These are phyloP conservation scores for Dendrothele bispora DNA, from an alignment of 768 basidiomycete genomes.

Conservation along the genomic window DNA sequence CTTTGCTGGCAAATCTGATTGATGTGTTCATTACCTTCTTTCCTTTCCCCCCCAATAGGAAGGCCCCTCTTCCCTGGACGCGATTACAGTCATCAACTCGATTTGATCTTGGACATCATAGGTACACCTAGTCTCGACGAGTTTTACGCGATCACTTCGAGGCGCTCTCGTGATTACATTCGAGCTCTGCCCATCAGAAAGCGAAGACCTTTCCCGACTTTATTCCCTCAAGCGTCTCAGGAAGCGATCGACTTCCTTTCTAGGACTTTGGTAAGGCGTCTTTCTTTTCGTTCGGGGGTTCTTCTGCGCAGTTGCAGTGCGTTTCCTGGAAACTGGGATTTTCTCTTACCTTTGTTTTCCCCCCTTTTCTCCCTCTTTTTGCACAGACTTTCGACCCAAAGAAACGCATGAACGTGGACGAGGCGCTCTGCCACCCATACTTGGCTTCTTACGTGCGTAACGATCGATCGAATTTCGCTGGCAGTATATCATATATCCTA, in stretches of 20 bases:
- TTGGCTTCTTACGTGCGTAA: slow-evolving; percentile 67
- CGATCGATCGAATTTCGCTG: neutral
- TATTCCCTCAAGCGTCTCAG: slow-evolving; percentile 78
- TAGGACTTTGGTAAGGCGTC: slow-evolving; percentile 58
- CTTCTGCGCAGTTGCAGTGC: slow-evolving; percentile 15
- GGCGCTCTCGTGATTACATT: slow-evolving; percentile 84
- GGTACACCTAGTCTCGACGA: slow-evolving; percentile 90
- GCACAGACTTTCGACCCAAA: slow-evolving; percentile 82
- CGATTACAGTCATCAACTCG: slow-evolving; percentile 85
- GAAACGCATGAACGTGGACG: slow-evolving; percentile 79
- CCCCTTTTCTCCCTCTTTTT: no score
- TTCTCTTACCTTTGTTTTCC: no score
- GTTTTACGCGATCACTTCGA: slow-evolving; percentile 86
- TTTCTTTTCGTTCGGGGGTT: slow-evolving; percentile 29
- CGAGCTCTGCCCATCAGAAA: slow-evolving; percentile 84
- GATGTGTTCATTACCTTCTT: no score
- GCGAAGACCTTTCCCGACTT: slow-evolving; percentile 61
- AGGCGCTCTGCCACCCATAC: slow-evolving; percentile 83
- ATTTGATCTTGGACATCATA: slow-evolving; percentile 85
- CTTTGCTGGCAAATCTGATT: no score
- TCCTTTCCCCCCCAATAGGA: no score
- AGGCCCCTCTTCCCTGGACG: slow-evolving; percentile 87
- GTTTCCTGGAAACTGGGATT: no score
- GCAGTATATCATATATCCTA: slow-evolving; percentile 7
- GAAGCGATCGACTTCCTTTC: slow-evolving; percentile 73